These are phyloP conservation scores for Suhomyces terraborum DNA, from an alignment of 1,139 yeast genomes.

Conservation along the genomic window DNA sequence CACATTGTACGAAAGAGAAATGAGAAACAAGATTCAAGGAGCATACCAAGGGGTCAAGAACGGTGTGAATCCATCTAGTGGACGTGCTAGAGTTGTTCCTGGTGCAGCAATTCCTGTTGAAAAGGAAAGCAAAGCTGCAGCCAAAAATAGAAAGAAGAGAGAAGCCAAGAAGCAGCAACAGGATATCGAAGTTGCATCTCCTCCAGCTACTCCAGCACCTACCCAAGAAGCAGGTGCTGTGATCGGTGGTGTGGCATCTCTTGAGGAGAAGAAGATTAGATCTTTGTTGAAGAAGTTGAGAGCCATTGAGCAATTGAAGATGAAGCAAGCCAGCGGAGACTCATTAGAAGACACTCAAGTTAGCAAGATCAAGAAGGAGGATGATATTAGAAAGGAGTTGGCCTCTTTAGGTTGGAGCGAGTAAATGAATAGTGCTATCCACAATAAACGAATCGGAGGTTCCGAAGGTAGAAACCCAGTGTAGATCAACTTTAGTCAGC, in stretches of 20 bases:
- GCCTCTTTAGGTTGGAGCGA: constrained; percentile 69
- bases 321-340: constrained; percentile 83
- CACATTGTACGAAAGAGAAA: constrained; percentile 60
- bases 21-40: constrained; percentile 30
- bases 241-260: constrained; percentile 62
- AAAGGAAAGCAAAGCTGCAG: constrained; percentile 62
- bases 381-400: constrained; percentile 73
- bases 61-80: constrained; percentile 26
- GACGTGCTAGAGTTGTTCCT: constrained; percentile 39
- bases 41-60: constrained; percentile 22
- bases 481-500: too few relatives aligned
- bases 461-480: too few relatives aligned
- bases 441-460: too few relatives aligned
- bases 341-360: constrained; percentile 90
- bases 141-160: constrained; percentile 78
- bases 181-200: constrained; percentile 21
- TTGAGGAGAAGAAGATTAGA: constrained; percentile 91
- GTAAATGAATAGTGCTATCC: constrained; percentile 12
- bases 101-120: constrained; percentile 47
- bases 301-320: constrained; percentile 87
- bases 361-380: constrained; percentile 85
- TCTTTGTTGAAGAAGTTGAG: constrained; percentile 87
- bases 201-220: constrained; percentile 20
- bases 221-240: constrained; percentile 36
- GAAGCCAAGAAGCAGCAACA: constrained; percentile 57